Conservation (phyloP, 208 protist species). For the Wallacemonas sp. region DNA sequence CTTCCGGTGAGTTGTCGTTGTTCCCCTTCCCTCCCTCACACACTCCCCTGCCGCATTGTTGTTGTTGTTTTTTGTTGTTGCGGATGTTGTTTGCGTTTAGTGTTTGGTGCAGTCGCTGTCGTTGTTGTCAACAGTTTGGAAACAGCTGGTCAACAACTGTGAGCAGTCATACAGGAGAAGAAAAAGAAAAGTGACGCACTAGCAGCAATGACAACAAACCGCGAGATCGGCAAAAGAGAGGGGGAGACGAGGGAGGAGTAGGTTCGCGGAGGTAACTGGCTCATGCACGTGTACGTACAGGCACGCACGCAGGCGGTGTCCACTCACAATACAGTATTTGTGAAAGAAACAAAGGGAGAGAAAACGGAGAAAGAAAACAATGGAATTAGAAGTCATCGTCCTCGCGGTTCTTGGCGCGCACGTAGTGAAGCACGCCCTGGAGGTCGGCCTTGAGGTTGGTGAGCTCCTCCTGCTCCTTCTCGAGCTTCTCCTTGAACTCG, state of each 20-base stretch:
- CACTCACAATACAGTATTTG: no score
- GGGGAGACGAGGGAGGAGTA: no score
- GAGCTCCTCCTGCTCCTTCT: slow-evolving; percentile 67
- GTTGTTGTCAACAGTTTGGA: no score
- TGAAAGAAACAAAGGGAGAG: not conserved
- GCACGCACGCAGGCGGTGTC: no score
- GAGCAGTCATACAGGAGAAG: not conserved
- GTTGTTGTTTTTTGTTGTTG: no score
- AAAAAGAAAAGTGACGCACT: not conserved
- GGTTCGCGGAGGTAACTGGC: not conserved
- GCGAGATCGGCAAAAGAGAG: no score
- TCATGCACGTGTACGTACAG: not conserved
- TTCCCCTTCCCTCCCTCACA: no score
- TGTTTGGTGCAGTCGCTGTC: no score
- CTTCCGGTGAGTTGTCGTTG: no score
- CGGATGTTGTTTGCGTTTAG: no score
- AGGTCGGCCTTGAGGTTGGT: slow-evolving; percentile 73
- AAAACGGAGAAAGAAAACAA: not conserved
- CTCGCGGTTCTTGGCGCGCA: slow-evolving; percentile 69
- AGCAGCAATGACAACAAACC: not conserved
- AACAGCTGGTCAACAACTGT: no score
- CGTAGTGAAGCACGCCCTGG: slow-evolving; percentile 79
- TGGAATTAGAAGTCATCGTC: slow-evolving; percentile 42
- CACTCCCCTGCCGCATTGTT: no score
- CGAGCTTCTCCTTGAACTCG: slow-evolving; percentile 55